Evolutionary conservation across 805 yeast genomes (phyloP).

Genomic region (Barnettozyma salicaria): DNA sequence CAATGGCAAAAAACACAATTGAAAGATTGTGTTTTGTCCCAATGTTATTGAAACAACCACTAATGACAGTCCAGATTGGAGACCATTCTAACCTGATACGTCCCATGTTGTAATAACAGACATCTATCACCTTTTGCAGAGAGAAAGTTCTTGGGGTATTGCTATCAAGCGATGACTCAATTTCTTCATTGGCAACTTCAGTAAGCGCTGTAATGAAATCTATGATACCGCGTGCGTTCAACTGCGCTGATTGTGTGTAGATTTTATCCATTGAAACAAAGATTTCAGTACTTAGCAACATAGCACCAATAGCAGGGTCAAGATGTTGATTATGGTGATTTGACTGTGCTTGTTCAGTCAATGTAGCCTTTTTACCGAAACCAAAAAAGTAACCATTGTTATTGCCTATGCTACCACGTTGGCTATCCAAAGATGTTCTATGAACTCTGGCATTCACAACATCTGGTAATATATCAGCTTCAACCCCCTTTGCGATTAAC

Average conservation of each 20-base stretch:
- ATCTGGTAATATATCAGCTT: slow-evolving; percentile 81
- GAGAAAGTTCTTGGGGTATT: slow-evolving; percentile 87
- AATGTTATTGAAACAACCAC: slow-evolving; percentile 77
- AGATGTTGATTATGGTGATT: slow-evolving; percentile 69
- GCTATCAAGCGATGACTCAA: slow-evolving; percentile 78
- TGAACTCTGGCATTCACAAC: slow-evolving; percentile 60
- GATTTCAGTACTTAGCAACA: slow-evolving; percentile 58
- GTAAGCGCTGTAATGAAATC: slow-evolving; percentile 84
- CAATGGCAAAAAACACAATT: slow-evolving; percentile 85
- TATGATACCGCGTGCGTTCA: slow-evolving; percentile 79
- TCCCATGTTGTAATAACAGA: slow-evolving; percentile 94
- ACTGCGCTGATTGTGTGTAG: slow-evolving; percentile 72
- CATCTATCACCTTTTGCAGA: slow-evolving; percentile 92
- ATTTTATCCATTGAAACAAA: slow-evolving; percentile 82
- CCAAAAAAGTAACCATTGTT: slow-evolving; percentile 47
- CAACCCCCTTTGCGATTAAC: slow-evolving; percentile 80
- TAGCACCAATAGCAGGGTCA: slow-evolving; percentile 48
- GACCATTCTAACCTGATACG: slow-evolving; percentile 97
- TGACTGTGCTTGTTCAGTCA: slow-evolving; percentile 61
- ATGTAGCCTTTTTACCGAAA: slow-evolving; percentile 48
- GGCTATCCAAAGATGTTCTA: slow-evolving; percentile 48
- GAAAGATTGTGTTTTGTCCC: slow-evolving; percentile 74
- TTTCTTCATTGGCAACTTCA: slow-evolving; percentile 84
- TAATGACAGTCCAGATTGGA: slow-evolving; percentile 90
- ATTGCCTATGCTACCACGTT: slow-evolving; percentile 31